phyloP scores from a whole-genome alignment of 306 rosid genomes.

The Vigna mungo region DNA sequence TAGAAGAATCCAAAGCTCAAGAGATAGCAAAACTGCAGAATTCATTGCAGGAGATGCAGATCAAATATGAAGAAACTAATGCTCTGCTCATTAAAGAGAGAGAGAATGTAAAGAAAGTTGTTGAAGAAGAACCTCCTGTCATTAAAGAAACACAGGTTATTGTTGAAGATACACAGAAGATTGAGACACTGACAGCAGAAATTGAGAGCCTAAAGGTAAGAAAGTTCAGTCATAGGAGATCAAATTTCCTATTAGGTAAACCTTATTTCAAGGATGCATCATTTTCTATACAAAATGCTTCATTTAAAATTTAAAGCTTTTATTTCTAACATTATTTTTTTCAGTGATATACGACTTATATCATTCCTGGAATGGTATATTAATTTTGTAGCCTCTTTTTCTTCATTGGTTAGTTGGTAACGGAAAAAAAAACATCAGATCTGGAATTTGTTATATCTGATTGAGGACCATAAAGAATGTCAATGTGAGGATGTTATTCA shows the following conservation, averaged over 20 bases:
- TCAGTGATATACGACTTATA: constrained; percentile 13
- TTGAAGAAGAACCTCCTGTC: constrained; percentile 78
- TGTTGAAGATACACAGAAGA: constrained; percentile 75
- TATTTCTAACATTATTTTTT: constrained; percentile 25
- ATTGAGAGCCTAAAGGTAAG: constrained; percentile 73
- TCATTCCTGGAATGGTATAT: constrained; percentile 10
- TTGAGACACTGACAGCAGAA: constrained; percentile 67
- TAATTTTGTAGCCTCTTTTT: constrained; percentile 9
- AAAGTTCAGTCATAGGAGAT: constrained; percentile 39
- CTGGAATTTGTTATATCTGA: constrained; percentile 19
- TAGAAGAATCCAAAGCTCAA: constrained; percentile 80
- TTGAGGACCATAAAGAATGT: constrained; percentile 28
- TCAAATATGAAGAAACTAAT: constrained; percentile 71
- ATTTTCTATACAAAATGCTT: constrained; percentile 30
- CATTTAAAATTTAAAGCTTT: constrained; percentile 24
- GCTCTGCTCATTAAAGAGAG: constrained; percentile 69
- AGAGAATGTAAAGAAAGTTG: constrained; percentile 63
- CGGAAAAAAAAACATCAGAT: constrained; percentile 1
- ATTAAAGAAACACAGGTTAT: constrained; percentile 76
- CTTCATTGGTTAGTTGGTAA: constrained; percentile 23
- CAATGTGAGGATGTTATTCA: background rate
- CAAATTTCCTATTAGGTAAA: constrained; percentile 29
- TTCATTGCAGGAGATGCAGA: constrained; percentile 75
- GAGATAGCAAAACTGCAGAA: constrained; percentile 78
- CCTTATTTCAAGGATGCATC: constrained; percentile 35